phyloP scores from a whole-genome alignment of 139 green algal species.

The Chlamydomonas schloesseri region DNA sequence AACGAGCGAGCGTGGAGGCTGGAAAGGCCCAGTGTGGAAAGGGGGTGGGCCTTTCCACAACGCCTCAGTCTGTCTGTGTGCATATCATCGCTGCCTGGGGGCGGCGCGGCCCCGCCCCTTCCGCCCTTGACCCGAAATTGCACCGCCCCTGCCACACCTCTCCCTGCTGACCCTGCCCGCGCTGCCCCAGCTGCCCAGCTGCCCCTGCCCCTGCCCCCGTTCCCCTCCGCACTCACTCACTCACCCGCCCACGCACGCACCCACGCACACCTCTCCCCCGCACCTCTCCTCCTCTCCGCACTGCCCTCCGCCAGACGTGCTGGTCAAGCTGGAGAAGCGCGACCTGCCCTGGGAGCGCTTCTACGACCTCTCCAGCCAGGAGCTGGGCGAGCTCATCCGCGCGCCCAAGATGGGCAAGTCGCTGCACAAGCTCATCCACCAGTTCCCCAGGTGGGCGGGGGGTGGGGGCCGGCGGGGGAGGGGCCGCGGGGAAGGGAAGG shows the following conservation, averaged over 20 bases:
- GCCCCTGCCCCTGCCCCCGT: too few relatives aligned
- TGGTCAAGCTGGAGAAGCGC: conserved; percentile 87
- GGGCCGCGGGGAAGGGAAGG: neutral
- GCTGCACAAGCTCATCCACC: conserved; percentile 95
- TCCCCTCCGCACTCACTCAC: too few relatives aligned
- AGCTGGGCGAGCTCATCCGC: conserved; percentile 96
- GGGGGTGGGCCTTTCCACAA: too few relatives aligned
- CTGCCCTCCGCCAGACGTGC: conserved; percentile 55
- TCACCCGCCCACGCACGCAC: too few relatives aligned
- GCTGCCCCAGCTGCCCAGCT: too few relatives aligned
- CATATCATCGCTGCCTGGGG: too few relatives aligned
- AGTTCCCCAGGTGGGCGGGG: conserved; percentile 82
- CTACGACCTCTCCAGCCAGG: conserved; percentile 93
- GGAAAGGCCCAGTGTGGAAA: neutral
- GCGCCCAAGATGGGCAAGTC: conserved; percentile 96
- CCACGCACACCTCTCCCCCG: neutral
- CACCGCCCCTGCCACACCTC: too few relatives aligned
- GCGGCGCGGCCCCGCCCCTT: too few relatives aligned
- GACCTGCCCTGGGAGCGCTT: conserved; percentile 97
- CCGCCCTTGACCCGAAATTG: too few relatives aligned
- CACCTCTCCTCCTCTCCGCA: neutral
- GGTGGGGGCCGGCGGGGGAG: neutral
- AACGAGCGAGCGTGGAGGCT: neutral
- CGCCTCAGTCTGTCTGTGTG: too few relatives aligned
- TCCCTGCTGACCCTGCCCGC: too few relatives aligned